Evolutionary conservation across 2,329 filamentous ascomycete genomes (phyloP), one percentile per base, ranked within the genome.

Genomic region (Neofusicoccum sp.): DNA sequence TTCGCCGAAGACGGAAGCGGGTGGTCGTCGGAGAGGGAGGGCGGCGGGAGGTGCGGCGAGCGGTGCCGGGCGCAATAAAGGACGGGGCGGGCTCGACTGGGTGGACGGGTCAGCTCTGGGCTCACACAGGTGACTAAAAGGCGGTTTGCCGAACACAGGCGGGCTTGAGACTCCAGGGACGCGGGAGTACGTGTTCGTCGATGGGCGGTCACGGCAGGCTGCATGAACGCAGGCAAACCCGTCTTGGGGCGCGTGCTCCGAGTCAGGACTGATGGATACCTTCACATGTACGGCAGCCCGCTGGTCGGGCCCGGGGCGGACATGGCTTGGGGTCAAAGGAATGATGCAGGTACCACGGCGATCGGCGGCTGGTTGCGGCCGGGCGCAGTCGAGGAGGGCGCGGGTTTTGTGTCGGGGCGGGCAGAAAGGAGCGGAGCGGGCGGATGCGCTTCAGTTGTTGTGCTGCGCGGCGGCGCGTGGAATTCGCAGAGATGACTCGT

Each of bases 81-180:
- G 69, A 66, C 65, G 57, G 68, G 65, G 68, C 70, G 71, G 70
- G 66, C 65, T 66, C 63, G 65, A 69, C 72, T 75, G 67, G 61
- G 20, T 20, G 20, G 65, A 73, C 67, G 61, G 66, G 70, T 75
- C 66, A 75, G 73, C 69, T 62, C 66, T 53, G 49, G 47, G 28
- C 47, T 51, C 47, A 56, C 51, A 56, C 24, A 11, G 47, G 31
- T 58, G 41, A 58, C 54, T 68, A 73, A 73, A 69, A 71, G 56
- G 44, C 28, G 61, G 71, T 73, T 75, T 74, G 73, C 63, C 64
- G 68, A 68, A 72, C 70, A 71, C 71, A 74, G 71, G 69, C 68
- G 66, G 67, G 58, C 36, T 49, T 60, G 45, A 49, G 58, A 53
- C 58, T 60, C 47, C 68, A 49, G 44, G 57, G 44, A 40, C 43